These are phyloP conservation scores for Colletotrichum karsti DNA, from an alignment of 2,329 filamentous ascomycete species.

Conservation along the genomic window DNA sequence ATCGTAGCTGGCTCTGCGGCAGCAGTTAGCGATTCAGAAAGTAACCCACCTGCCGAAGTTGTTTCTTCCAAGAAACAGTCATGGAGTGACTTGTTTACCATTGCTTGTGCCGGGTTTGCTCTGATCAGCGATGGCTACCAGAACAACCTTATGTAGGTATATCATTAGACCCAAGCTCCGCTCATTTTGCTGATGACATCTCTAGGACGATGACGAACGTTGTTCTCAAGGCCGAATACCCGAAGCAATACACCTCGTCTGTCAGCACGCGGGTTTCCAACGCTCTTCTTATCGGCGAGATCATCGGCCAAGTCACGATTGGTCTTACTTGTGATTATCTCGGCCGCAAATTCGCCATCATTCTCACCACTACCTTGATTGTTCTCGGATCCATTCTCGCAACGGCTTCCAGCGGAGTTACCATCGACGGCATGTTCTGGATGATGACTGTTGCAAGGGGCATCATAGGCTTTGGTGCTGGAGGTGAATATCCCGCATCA, in stretches of 20 bases:
- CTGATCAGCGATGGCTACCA: slow-evolving; percentile 46
- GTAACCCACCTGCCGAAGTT: neutral
- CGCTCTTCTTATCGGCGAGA: slow-evolving; percentile 49
- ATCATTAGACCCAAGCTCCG: neutral
- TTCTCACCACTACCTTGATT: slow-evolving; percentile 55
- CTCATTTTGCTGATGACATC: neutral
- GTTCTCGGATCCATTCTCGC: slow-evolving; percentile 56
- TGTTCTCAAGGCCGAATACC: slow-evolving; percentile 41
- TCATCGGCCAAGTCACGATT: slow-evolving; percentile 49
- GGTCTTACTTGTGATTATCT: slow-evolving; percentile 57
- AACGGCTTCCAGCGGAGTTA: slow-evolving; percentile 53
- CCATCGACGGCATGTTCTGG: slow-evolving; percentile 59
- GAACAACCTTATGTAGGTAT: slow-evolving; percentile 42
- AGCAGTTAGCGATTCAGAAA: neutral
- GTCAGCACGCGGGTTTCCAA: slow-evolving; percentile 52
- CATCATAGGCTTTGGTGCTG: slow-evolving; percentile 55
- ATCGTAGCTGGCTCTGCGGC: neutral
- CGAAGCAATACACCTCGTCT: slow-evolving; percentile 41
- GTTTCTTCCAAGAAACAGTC: slow-evolving; percentile 28
- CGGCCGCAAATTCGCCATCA: slow-evolving; percentile 56
- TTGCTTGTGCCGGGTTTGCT: slow-evolving; percentile 41
- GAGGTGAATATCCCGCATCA: slow-evolving; percentile 56
- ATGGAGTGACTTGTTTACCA: slow-evolving; percentile 37
- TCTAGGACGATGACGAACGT: slow-evolving; percentile 39
- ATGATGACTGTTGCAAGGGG: slow-evolving; percentile 60